These are phyloP conservation scores for Suhomyces pyralidae DNA, from an alignment of 805 yeast species.

Conservation along the genomic window DNA sequence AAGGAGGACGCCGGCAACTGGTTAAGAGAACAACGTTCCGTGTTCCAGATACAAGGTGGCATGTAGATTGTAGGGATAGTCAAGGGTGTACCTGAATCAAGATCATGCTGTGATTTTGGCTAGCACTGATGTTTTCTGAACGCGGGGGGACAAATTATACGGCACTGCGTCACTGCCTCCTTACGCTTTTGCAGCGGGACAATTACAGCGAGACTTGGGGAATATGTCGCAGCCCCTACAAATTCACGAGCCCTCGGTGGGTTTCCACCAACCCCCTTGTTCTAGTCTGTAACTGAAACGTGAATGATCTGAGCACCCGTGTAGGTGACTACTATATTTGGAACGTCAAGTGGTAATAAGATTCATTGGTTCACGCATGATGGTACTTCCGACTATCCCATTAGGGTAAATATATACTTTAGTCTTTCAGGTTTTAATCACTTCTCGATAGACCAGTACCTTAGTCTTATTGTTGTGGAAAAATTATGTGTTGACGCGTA, in stretches of 20 bases:
- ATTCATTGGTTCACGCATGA: not conserved
- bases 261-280: not conserved
- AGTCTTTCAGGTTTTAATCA: not conserved
- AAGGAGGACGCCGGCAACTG: not conserved
- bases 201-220: not conserved
- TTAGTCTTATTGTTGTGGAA: not conserved
- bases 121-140: not conserved
- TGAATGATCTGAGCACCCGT: not conserved
- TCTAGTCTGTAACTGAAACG: not conserved
- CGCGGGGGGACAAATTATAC: not conserved
- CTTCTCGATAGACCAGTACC: not conserved
- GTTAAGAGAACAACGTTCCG: not conserved
- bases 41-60: not conserved
- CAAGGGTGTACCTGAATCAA: not conserved
- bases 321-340: not conserved
- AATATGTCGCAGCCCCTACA: not conserved
- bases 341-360: not conserved
- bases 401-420: not conserved
- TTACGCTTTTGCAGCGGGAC: not conserved
- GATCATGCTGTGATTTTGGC: not conserved
- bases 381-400: not conserved
- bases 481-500: conserved; percentile 3
- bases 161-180: not conserved
- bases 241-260: not conserved
- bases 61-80: not conserved